A percentile compares a stretch with the other conserved stretches of the same genome.
These are phyloP conservation scores for Aphanomyces invadans DNA, from an alignment of 352 stramenopile genomes.

Conservation along the genomic window DNA sequence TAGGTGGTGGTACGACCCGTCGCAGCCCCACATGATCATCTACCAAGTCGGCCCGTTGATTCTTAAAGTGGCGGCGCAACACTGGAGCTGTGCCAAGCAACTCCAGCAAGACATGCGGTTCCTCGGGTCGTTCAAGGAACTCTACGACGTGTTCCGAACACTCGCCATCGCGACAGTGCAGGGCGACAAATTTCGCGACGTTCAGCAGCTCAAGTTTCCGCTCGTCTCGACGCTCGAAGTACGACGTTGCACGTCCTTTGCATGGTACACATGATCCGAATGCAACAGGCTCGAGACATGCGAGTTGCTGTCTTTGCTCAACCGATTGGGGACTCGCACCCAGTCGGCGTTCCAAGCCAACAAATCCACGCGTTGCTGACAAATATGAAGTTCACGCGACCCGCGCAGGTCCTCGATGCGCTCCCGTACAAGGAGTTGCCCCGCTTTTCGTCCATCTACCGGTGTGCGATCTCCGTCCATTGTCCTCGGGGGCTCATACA, in stretches of 20 bases:
- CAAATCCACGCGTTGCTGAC: slow-evolving; percentile 16
- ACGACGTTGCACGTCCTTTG: not conserved
- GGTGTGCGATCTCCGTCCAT: not conserved
- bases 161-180: slow-evolving; percentile 12
- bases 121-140: slow-evolving; percentile 23
- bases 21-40: slow-evolving; percentile 4
- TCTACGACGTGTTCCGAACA: slow-evolving; percentile 22
- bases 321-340: slow-evolving; percentile 17
- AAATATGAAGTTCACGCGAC: slow-evolving; percentile 20
- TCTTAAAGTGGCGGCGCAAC: not conserved
- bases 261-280: not conserved
- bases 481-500: not conserved
- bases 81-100: slow-evolving; percentile 18
- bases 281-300: slow-evolving; percentile 19
- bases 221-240: slow-evolving; percentile 18
- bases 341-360: not conserved
- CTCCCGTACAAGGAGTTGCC: slow-evolving; percentile 11
- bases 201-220: slow-evolving; percentile 23
- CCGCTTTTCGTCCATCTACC: slow-evolving; percentile 18
- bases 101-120: slow-evolving; percentile 13
- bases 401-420: slow-evolving; percentile 15
- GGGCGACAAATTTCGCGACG: slow-evolving; percentile 18
- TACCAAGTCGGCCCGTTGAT: slow-evolving; percentile 11
- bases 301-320: slow-evolving; percentile 21
- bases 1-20: slow-evolving; percentile 18